Evolutionary conservation across 495 filamentous ascomycete genomes (phyloP), one percentile per base, ranked within the genome.

Genomic region (Geoglossum glabrum): DNA sequence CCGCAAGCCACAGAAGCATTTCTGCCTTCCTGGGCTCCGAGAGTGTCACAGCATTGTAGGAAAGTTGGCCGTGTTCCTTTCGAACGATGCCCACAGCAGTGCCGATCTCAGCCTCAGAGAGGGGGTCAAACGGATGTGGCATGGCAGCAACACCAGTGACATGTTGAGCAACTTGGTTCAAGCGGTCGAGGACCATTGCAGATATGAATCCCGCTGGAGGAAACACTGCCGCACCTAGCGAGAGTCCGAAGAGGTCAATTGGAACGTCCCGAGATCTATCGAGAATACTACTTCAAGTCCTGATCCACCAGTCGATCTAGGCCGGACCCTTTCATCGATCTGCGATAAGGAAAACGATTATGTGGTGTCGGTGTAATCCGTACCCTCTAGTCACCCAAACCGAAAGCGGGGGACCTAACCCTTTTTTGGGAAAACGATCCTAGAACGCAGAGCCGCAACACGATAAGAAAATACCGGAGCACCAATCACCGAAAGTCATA

Each of bases 41-140:
- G 10, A 94, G 71, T n/a, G 86, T 83, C 56, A 95, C 81, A 3
- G 88, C 86, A 73, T 96, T 95, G 78, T 89, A 95, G 66, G 79
- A 79, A 47, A 94, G 75, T 7, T 74, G 68, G 55, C 79, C 82
- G 70, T 95, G 73, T 57, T 83, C 79, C 60, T 83, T 79, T 43
- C 80, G 80, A 57, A 94, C 72, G 38, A 88, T 71, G 1, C 76
- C 66, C 55, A 90, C 84, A 9, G 80, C 81, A 7, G 76, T 70
- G 64, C 87, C 85, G 61, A 97, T 95, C 66, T 97, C 90, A 4
- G 71, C 63, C 0, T 78, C 77, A 17, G 79, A 76, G 50, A 97
- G 80, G 51, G 90, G 90, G 62, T 95, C 90, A 61, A 95, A 80
- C 13, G 90, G 90, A 65, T 97, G 83, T 45, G 81, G 80, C 34